These are phyloP conservation scores for Dactylis glomerata DNA, from an alignment of 176 grass and related monocot genomes.

Conservation along the genomic window DNA sequence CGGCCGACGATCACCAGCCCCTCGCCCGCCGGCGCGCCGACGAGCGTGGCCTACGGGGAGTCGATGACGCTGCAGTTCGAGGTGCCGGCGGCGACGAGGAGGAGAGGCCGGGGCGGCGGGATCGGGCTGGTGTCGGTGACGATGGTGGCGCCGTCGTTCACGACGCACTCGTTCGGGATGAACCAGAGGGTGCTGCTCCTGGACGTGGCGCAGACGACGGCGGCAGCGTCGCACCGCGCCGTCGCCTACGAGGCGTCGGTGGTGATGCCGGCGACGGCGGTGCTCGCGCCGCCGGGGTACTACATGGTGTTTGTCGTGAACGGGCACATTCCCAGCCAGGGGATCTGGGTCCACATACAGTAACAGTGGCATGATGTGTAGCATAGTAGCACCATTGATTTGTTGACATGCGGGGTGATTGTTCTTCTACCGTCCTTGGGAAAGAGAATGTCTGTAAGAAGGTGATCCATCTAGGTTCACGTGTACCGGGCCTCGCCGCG, in stretches of 20 bases:
- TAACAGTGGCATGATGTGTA: conserved; percentile 6
- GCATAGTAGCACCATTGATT: background rate
- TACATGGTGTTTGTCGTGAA: conserved; percentile 88
- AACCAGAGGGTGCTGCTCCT: conserved; percentile 74
- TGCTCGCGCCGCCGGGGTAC: conserved; percentile 68
- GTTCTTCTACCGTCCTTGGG: background rate
- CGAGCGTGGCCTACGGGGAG: conserved; percentile 30
- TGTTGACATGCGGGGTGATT: background rate
- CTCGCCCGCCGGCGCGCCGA: conserved; percentile 4
- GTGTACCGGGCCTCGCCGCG: background rate
- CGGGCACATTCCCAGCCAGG: conserved; percentile 59
- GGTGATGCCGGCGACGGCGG: conserved; percentile 41
- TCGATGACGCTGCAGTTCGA: conserved; percentile 43
- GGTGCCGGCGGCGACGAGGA: background rate
- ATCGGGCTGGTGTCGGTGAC: conserved; percentile 35
- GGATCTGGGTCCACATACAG: conserved; percentile 69
- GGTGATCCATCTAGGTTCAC: conserved; percentile 14
- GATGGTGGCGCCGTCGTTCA: conserved; percentile 72
- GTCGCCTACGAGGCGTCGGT: conserved; percentile 17
- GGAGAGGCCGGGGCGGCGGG: background rate
- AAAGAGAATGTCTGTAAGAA: conserved; percentile 29
- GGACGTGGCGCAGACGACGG: conserved; percentile 2
- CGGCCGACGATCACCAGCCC: conserved; percentile 46
- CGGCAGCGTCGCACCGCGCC: background rate
- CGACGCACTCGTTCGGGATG: conserved; percentile 85